Percentiles rank a stretch among this genome's conserved stretches.
phyloP scores from a whole-genome alignment of 345 rosid genomes.

The Dovyalis caffra region DNA sequence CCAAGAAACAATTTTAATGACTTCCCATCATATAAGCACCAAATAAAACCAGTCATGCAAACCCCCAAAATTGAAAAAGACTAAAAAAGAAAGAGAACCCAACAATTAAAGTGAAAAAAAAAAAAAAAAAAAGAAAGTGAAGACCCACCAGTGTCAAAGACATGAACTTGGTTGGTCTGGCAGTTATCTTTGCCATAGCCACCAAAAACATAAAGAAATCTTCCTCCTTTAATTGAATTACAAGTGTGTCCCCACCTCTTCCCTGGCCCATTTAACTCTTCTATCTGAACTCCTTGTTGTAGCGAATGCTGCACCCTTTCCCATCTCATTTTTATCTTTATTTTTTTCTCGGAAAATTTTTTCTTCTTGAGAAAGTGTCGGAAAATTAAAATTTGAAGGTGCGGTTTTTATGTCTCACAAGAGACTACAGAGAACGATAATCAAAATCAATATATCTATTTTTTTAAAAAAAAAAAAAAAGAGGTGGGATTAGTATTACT shows the following conservation, averaged over 20 bases:
- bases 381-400: background rate
- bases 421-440: background rate
- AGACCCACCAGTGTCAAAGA: conserved; percentile 78
- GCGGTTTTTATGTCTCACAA: background rate
- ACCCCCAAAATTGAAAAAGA: conserved; percentile 11
- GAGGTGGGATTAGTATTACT: background rate
- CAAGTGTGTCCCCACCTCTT: conserved; percentile 98
- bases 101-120: conserved; percentile 8
- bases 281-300: conserved; percentile 20
- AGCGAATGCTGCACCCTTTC: conserved; percentile 48
- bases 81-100: background rate
- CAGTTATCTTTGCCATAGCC: conserved; percentile 90
- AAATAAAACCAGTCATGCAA: background rate
- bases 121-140: background rate
- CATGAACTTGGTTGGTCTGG: conserved; percentile 96
- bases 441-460: background rate
- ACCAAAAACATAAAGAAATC: conserved; percentile 87
- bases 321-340: conserved; percentile 81
- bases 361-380: background rate
- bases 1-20: conserved; percentile 5
- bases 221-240: conserved; percentile 86
- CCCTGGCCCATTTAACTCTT: conserved; percentile 59
- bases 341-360: background rate
- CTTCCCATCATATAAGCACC: background rate
- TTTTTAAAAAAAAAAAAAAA: background rate